Evolutionary conservation across 768 basidiomycete genomes (phyloP).

Genomic region (Leccinum boreale): DNA sequence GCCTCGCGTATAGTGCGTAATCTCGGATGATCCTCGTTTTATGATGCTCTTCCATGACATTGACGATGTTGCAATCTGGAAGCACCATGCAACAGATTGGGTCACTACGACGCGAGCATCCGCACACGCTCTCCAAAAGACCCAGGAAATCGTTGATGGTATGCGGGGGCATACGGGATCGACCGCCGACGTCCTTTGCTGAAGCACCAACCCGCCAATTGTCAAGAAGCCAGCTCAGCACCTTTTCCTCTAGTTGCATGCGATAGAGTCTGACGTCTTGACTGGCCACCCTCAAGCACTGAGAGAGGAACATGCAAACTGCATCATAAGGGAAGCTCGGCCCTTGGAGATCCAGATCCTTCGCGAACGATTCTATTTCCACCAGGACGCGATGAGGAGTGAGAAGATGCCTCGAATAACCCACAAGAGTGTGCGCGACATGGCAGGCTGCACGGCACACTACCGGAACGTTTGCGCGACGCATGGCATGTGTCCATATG

Average conservation of each 20-base stretch:
- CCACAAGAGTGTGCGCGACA: slow-evolving; percentile 53
- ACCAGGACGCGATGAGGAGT: slow-evolving; percentile 54
- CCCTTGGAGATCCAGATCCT: slow-evolving; percentile 88
- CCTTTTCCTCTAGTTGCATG: slow-evolving; percentile 84
- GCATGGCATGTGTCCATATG: slow-evolving; percentile 80
- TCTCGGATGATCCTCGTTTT: slow-evolving; percentile 60
- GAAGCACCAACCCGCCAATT: slow-evolving; percentile 57
- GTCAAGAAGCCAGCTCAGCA: slow-evolving; percentile 75
- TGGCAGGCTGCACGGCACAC: slow-evolving; percentile 83
- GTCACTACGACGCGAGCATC: slow-evolving; percentile 44
- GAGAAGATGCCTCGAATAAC: slow-evolving; percentile 41
- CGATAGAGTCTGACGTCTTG: slow-evolving; percentile 83
- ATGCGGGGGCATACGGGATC: slow-evolving; percentile 47
- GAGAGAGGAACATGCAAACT: slow-evolving; percentile 77
- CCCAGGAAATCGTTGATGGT: slow-evolving; percentile 57
- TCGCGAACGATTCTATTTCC: slow-evolving; percentile 77
- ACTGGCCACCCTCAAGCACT: slow-evolving; percentile 66
- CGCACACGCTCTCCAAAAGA: slow-evolving; percentile 64
- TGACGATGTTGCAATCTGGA: slow-evolving; percentile 67
- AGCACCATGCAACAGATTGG: slow-evolving; percentile 51
- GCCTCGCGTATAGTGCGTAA: slow-evolving; percentile 62
- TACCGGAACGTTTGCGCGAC: slow-evolving; percentile 62
- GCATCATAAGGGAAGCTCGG: slow-evolving; percentile 85
- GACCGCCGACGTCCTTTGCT: slow-evolving; percentile 34
- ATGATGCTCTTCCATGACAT: slow-evolving; percentile 56